These are phyloP conservation scores for Graphiopsis chlorocephala DNA, from an alignment of 2,329 filamentous ascomycete species.

Conservation along the genomic window DNA sequence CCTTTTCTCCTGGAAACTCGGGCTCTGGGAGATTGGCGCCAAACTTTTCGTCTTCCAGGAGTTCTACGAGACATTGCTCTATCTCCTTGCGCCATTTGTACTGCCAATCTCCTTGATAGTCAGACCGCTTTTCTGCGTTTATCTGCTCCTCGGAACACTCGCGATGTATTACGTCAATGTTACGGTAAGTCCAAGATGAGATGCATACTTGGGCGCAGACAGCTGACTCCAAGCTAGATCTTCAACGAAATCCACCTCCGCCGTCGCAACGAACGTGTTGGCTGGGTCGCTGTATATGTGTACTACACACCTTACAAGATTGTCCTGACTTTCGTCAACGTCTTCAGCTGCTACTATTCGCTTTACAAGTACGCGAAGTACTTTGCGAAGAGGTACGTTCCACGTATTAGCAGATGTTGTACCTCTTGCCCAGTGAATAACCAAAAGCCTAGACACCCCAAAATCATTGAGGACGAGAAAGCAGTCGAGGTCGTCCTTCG, in stretches of 20 bases:
- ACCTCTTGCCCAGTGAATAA: neutral
- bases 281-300: constrained; percentile 36
- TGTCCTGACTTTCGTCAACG: constrained; percentile 45
- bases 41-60: constrained; percentile 52
- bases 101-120: constrained; percentile 47
- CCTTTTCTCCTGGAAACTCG: constrained; percentile 47
- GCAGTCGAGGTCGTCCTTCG: constrained; percentile 1
- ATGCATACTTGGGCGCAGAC: neutral
- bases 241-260: constrained; percentile 52
- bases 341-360: constrained; percentile 33
- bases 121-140: constrained; percentile 41
- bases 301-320: constrained; percentile 50
- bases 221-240: constrained; percentile 24
- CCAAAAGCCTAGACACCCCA: constrained; percentile 39
- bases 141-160: constrained; percentile 38
- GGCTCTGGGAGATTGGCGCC: constrained; percentile 49
- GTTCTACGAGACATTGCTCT: constrained; percentile 34
- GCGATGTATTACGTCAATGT: constrained; percentile 42
- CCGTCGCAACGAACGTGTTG: constrained; percentile 44
- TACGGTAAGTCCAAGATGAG: constrained; percentile 21
- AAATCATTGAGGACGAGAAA: constrained; percentile 48
- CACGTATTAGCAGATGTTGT: constrained; percentile 31
- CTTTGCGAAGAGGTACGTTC: neutral
- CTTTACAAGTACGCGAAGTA: constrained; percentile 29
- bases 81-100: constrained; percentile 46